phyloP scores from a whole-genome alignment of 139 green algal genomes.

The Coelastrella sp. region DNA sequence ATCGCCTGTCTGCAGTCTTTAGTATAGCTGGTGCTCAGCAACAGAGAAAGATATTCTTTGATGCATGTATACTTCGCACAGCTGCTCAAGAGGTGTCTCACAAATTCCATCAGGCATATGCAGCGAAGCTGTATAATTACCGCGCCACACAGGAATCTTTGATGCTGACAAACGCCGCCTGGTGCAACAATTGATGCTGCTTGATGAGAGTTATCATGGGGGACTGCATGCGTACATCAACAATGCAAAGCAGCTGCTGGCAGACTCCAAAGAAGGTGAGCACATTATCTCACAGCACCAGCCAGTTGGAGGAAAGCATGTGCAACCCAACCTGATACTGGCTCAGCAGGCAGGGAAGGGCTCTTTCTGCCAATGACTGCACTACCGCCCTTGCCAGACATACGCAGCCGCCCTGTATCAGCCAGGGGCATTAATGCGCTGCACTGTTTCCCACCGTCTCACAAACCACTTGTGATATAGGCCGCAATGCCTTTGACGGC shows the following conservation, averaged over 20 bases:
- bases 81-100: neutral
- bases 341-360: no score
- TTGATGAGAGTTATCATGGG: conserved; percentile 88
- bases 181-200: conserved; percentile 69
- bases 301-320: no score
- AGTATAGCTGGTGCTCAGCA: neutral
- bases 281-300: neutral
- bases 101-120: neutral
- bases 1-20: neutral
- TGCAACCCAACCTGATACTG: no score
- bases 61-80: conserved; percentile 13
- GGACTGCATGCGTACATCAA: conserved; percentile 88
- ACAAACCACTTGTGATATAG: conserved; percentile 49
- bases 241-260: conserved; percentile 90
- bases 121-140: neutral
- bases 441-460: neutral
- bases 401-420: neutral
- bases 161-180: conserved; percentile 70
- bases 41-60: conserved; percentile 33
- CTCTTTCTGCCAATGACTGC: no score
- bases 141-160: conserved; percentile 32
- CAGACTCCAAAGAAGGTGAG: conserved; percentile 83
- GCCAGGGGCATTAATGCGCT: neutral
- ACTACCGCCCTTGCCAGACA: neutral
- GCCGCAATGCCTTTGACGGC: conserved; percentile 94